Evolutionary conservation across 106 monocot genomes (phyloP).

Genomic region (Dioscorea alata): DNA sequence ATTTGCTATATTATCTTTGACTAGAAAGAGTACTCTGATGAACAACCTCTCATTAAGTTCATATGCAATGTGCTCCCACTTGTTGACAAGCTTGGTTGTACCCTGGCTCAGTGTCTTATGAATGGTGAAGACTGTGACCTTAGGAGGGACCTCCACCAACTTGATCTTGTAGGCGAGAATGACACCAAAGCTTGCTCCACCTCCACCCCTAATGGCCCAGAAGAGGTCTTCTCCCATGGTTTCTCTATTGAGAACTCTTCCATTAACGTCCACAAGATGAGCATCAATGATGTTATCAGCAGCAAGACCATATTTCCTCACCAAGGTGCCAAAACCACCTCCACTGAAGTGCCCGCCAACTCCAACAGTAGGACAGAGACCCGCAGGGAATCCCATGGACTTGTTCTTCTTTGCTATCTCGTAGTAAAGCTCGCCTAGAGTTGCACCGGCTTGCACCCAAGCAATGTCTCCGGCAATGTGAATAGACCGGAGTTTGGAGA

Average conservation of each 20-base stretch:
- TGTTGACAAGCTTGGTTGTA: slow-evolving; percentile 18
- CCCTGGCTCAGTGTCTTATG: slow-evolving; percentile 19
- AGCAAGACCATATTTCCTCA: slow-evolving; percentile 34
- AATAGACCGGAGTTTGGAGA: not conserved
- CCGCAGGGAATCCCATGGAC: not conserved
- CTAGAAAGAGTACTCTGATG: slow-evolving; percentile 10
- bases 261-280: slow-evolving; percentile 24
- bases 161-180: slow-evolving; percentile 1
- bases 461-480: not conserved
- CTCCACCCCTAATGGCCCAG: slow-evolving; percentile 21
- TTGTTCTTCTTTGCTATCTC: not conserved
- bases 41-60: slow-evolving; percentile 19
- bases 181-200: not conserved
- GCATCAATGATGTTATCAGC: slow-evolving; percentile 50
- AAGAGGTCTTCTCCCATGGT: slow-evolving; percentile 68
- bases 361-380: slow-evolving; percentile 23
- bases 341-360: slow-evolving; percentile 53
- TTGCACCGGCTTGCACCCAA: not conserved
- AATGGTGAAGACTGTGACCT: not conserved
- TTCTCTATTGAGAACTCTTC: slow-evolving; percentile 25
- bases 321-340: slow-evolving; percentile 40
- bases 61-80: slow-evolving; percentile 31
- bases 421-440: not conserved
- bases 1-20: not conserved
- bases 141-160: not conserved